phyloP scores from a whole-genome alignment of 2,329 filamentous ascomycete genomes.

The Emergomyces orientalis region DNA sequence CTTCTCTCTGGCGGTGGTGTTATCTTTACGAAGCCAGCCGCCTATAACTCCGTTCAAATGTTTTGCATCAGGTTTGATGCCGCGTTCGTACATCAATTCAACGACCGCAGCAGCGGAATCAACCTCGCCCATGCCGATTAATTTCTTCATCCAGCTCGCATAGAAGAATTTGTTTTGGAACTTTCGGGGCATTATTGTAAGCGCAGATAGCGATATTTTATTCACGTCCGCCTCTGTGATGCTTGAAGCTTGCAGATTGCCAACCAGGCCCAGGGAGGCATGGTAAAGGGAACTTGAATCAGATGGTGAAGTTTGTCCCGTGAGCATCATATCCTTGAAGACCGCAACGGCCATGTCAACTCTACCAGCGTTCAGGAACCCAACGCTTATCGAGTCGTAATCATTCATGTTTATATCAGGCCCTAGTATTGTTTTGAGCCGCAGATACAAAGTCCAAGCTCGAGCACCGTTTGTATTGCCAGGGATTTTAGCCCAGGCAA shows the following conservation, averaged over 20 bases:
- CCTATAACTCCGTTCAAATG: conserved; percentile 77
- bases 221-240: conserved; percentile 38
- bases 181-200: conserved; percentile 44
- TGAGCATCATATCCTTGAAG: conserved; percentile 84
- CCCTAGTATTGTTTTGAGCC: conserved; percentile 53
- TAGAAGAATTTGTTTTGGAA: conserved; percentile 71
- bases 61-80: conserved; percentile 58
- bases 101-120: conserved; percentile 64
- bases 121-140: conserved; percentile 63
- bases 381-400: conserved; percentile 64
- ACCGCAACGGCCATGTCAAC: conserved; percentile 61
- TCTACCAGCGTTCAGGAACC: conserved; percentile 58
- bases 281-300: conserved; percentile 39
- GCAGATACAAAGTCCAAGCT: conserved; percentile 60
- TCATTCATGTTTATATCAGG: conserved; percentile 58
- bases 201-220: conserved; percentile 39
- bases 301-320: conserved; percentile 40
- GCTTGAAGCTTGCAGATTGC: conserved; percentile 34
- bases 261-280: conserved; percentile 31
- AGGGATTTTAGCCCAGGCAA: conserved; percentile 50
- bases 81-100: conserved; percentile 62
- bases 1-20: conserved; percentile 44
- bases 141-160: conserved; percentile 77
- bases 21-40: conserved; percentile 61
- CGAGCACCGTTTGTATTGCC: conserved; percentile 43